phyloP scores from a whole-genome alignment of 352 stramenopile species.

The Pythium apleroticum region DNA sequence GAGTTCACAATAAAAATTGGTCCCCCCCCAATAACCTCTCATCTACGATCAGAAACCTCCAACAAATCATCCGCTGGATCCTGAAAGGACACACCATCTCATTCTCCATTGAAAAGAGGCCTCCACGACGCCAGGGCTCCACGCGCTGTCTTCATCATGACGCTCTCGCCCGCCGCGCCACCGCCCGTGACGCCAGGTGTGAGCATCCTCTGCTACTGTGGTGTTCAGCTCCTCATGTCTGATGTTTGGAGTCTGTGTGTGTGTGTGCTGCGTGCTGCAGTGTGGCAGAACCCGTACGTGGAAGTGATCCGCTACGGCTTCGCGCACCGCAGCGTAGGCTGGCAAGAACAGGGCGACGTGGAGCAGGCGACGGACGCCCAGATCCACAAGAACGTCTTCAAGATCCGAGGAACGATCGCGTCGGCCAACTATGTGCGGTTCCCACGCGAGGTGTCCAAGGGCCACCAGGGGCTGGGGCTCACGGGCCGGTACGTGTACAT shows the following conservation, averaged over 20 bases:
- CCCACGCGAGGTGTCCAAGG: constrained; percentile 53
- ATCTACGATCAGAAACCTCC: neutral
- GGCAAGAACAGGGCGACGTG: constrained; percentile 59
- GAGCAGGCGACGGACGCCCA: constrained; percentile 59
- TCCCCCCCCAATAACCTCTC: neutral
- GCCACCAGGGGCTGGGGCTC: constrained; percentile 55
- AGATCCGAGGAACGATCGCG: constrained; percentile 68
- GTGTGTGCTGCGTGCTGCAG: constrained; percentile 27
- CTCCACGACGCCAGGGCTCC: neutral
- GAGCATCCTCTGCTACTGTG: neutral
- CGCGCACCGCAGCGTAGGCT: constrained; percentile 57
- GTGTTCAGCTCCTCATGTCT: neutral
- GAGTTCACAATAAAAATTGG: constrained; percentile 6
- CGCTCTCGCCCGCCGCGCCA: neutral
- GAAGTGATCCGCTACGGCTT: constrained; percentile 81
- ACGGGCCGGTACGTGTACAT: constrained; percentile 71
- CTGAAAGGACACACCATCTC: constrained; percentile 4
- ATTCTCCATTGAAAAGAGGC: neutral
- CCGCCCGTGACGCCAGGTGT: constrained; percentile 20
- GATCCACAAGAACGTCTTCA: constrained; percentile 81
- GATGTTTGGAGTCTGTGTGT: neutral
- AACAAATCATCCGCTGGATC: neutral
- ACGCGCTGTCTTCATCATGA: constrained; percentile 4
- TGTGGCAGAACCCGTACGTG: constrained; percentile 87
- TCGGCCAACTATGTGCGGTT: constrained; percentile 75